phyloP scores from a whole-genome alignment of 345 rosid genomes.

The Turnera subulata region DNA sequence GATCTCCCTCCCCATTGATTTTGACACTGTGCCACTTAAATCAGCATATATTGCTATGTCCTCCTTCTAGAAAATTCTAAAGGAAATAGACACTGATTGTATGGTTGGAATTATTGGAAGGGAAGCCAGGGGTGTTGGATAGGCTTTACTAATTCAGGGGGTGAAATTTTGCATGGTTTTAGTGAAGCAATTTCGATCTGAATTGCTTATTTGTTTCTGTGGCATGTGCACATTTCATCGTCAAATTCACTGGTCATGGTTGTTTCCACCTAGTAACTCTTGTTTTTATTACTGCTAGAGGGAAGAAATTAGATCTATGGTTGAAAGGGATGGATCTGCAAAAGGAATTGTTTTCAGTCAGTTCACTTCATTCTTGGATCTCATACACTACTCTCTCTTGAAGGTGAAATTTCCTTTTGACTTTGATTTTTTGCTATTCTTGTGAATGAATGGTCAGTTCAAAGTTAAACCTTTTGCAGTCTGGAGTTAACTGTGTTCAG shows the following conservation, averaged over 20 bases:
- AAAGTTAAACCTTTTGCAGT: constrained; percentile 40
- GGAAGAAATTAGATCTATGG: constrained; percentile 92
- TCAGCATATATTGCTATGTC: background rate
- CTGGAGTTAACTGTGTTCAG: constrained; percentile 76
- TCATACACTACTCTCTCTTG: constrained; percentile 74
- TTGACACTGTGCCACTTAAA: background rate
- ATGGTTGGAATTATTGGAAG: background rate
- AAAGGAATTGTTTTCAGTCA: constrained; percentile 98
- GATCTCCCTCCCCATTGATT: background rate
- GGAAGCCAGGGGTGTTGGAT: background rate
- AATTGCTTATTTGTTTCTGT: no score
- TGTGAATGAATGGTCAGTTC: constrained; percentile 4
- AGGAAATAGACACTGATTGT: background rate
- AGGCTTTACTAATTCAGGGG: no score
- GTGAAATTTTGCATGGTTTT: no score
- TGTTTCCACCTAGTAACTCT: background rate
- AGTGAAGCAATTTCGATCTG: no score
- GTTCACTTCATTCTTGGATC: constrained; percentile 92
- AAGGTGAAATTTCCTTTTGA: constrained; percentile 43
- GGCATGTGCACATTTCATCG: no score
- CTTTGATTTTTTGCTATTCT: background rate
- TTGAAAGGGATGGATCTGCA: constrained; percentile 96
- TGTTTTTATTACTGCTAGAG: constrained; percentile 43
- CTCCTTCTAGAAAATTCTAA: constrained; percentile 1
- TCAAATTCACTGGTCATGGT: background rate